phyloP scores from a whole-genome alignment of 257 asterid species.

The Capsicum pubescens region DNA sequence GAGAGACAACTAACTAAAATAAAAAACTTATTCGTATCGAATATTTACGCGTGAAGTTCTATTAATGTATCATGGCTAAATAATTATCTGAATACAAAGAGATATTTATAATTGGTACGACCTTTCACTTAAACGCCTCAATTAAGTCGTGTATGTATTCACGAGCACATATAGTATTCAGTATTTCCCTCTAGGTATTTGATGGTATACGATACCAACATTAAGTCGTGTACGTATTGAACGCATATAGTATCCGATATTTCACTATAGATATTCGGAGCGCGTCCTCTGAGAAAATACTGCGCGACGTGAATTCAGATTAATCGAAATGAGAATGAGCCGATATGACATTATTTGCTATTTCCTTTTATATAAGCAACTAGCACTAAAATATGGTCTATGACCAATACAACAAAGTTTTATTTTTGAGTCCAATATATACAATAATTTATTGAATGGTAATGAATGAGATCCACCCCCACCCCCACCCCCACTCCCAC shows the following conservation, averaged over 20 bases:
- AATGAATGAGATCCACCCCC: background rate
- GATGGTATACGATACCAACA: no score
- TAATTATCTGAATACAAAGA: background rate
- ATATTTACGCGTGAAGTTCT: background rate
- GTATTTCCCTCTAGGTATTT: no score
- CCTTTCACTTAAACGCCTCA: no score
- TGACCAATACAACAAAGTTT: background rate
- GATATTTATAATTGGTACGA: background rate
- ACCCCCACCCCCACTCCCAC: no score
- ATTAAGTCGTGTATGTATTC: no score
- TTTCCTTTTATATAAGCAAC: background rate
- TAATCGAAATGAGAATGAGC: no score
- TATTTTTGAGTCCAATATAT: background rate
- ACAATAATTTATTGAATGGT: background rate
- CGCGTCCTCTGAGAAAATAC: no score
- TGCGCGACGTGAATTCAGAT: no score
- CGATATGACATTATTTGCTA: background rate
- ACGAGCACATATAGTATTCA: no score
- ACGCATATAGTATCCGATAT: no score
- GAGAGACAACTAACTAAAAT: background rate
- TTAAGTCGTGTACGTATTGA: no score
- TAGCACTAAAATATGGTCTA: constrained; percentile 5
- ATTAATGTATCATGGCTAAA: background rate
- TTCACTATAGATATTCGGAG: no score
- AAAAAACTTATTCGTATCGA: background rate